Evolutionary conservation across 495 filamentous ascomycete genomes (phyloP).

Genomic region (Amorphotheca resinae): DNA sequence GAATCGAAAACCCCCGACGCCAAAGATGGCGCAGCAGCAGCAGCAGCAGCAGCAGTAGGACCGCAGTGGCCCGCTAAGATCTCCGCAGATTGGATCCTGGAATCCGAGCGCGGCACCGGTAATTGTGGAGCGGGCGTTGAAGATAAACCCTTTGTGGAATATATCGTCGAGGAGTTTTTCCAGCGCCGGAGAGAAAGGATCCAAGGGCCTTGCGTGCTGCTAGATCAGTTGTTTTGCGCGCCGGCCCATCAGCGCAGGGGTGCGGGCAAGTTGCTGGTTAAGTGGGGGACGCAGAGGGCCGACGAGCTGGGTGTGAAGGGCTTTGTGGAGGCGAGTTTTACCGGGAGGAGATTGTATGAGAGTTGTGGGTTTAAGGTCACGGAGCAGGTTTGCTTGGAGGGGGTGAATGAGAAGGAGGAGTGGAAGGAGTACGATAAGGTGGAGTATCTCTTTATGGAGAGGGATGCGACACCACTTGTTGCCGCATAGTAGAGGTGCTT

Average conservation of each 20-base stretch:
- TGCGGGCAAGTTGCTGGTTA: slow-evolving; percentile 25
- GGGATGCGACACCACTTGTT: background rate
- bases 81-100: slow-evolving; percentile 18
- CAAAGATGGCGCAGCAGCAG: slow-evolving; percentile 2
- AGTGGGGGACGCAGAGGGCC: slow-evolving; percentile 28
- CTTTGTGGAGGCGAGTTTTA: background rate
- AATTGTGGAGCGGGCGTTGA: slow-evolving; percentile 5
- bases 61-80: slow-evolving; percentile 29
- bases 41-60: slow-evolving; percentile 5
- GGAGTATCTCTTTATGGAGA: background rate
- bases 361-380: slow-evolving; percentile 1
- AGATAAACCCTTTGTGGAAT: too few relatives aligned
- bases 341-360: slow-evolving; percentile 1
- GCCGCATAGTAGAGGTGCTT: too few relatives aligned
- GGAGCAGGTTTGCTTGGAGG: background rate
- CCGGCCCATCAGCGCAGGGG: slow-evolving; percentile 26
- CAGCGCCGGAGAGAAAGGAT: background rate
- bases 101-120: slow-evolving; percentile 24
- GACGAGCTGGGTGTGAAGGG: background rate
- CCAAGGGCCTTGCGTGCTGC: background rate
- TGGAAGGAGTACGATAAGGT: background rate
- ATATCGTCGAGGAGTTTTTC: slow-evolving; percentile 1
- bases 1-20: slow-evolving; percentile 20
- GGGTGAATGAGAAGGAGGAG: background rate
- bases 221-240: background rate